Base-by-base conservation (phyloP, 164 flowering plant species). In the Stephania yunnanensis region DNA sequence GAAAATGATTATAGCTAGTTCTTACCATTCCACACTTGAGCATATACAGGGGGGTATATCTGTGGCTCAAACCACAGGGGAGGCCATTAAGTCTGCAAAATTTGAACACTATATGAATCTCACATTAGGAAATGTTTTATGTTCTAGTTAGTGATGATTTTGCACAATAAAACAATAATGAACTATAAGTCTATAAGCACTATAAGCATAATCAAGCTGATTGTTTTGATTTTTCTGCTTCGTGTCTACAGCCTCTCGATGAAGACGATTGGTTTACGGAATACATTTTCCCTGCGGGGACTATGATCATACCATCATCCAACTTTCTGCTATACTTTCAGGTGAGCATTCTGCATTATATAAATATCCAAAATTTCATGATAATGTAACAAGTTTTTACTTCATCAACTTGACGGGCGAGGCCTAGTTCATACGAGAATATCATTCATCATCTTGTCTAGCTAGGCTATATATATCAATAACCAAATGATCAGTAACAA, bases 311-410 rank as follows among this genome's bases (percentile, higher is more conserved):
- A 46, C 73, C 82, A 71, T 74, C 82, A 19, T 71, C 80, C 44
- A 55, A 79, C 15, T 71, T 77, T 25, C 68, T 77, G 22, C 73
- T 80, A 15, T 77, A 80, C 30, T 80, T 80, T n/a, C 82, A 80
- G 74, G 82, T 80, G 20, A 72, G 73, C 31, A 2, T 15, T 15
- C 31, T 29, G 4, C 42, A 36, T 36, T 2, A 36, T 36, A 36
- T 36, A 48, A 25, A 74, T 64, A 8, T 48, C 3, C 31, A 9
- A n/a, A 1, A 20, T 46, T 44, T 64, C 15, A 10, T 6, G 42
- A n/a, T 22, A 12, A 22, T n/a, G 45, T 64, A 13, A 4, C 10
- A 20, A 74, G 19, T 55, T 55, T 55, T 7, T 46, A 25, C 9
- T 6, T 17, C 20, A 13, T 7, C 10, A 15, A 25, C 25, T 25